A percentile compares a stretch with the other conserved stretches of the same genome.
Evolutionary conservation across 2,329 filamentous ascomycete species (phyloP).

Genomic region (Alternaria infectoria): DNA sequence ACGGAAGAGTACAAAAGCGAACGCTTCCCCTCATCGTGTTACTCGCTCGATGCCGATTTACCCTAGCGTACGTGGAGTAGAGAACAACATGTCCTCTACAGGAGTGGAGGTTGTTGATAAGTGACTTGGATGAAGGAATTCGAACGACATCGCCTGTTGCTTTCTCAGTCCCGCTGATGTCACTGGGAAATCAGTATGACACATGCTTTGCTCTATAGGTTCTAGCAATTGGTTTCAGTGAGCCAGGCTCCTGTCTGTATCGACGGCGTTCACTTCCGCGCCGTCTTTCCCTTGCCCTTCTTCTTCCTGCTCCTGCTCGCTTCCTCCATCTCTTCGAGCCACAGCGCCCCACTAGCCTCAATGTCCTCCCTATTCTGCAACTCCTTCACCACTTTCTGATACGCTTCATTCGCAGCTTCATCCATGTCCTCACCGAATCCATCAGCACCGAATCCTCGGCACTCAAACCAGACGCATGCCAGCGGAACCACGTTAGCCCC

Average conservation of each 20-base stretch:
- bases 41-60: background rate
- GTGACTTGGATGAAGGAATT: background rate
- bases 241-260: background rate
- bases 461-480: conserved; percentile 8
- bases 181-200: background rate
- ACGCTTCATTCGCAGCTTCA: background rate
- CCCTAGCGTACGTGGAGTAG: background rate
- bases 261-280: background rate
- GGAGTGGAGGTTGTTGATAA: background rate
- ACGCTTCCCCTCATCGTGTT: background rate
- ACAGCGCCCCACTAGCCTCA: background rate
- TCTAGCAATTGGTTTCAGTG: background rate
- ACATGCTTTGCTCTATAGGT: background rate
- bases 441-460: background rate
- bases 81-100: background rate
- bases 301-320: conserved; percentile 13
- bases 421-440: conserved; percentile 1
- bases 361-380: conserved; percentile 5
- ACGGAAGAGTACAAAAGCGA: background rate
- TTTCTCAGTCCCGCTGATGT: no score
- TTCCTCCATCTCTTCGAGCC: conserved; percentile 20
- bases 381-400: conserved; percentile 5
- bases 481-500: conserved; percentile 9
- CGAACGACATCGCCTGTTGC: background rate
- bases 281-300: background rate